phyloP scores from a whole-genome alignment of 164 flowering plant genomes.

The Magnolia changhungtana region DNA sequence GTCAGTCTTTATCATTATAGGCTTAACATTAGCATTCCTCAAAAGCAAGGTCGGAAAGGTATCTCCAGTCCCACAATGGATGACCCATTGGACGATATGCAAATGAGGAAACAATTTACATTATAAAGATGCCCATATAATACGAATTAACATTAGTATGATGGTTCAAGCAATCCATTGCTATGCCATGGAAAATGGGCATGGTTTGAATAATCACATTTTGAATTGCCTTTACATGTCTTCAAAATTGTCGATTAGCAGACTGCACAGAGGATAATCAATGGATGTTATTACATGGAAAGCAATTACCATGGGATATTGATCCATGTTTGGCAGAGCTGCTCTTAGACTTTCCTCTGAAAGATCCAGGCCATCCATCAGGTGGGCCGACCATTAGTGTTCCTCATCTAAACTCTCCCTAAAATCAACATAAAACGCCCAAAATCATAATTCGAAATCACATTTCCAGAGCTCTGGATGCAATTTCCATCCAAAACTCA shows the following conservation, averaged over 20 bases:
- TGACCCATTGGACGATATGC: too few relatives aligned
- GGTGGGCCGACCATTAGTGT: too few relatives aligned
- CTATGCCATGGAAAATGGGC: slow-evolving; percentile 30
- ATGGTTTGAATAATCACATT: slow-evolving; percentile 29
- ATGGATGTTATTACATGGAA: slow-evolving; percentile 69
- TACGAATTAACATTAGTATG: slow-evolving; percentile 41
- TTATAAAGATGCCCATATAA: slow-evolving; percentile 38
- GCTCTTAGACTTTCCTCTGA: slow-evolving; percentile 36
- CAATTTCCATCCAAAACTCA: too few relatives aligned
- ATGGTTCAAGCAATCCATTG: slow-evolving; percentile 53
- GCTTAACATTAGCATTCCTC: too few relatives aligned
- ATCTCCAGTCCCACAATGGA: too few relatives aligned
- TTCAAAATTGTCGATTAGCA: slow-evolving; percentile 56
- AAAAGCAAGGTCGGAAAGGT: too few relatives aligned
- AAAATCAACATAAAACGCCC: too few relatives aligned
- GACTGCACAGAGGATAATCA: slow-evolving; percentile 40
- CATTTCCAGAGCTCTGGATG: too few relatives aligned
- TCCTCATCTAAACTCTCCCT: too few relatives aligned
- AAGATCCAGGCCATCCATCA: slow-evolving; percentile 2
- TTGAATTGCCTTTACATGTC: slow-evolving; percentile 63
- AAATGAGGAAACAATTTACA: too few relatives aligned
- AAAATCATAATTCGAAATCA: too few relatives aligned
- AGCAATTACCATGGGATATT: slow-evolving; percentile 59
- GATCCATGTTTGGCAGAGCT: slow-evolving; percentile 45
- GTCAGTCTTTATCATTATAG: too few relatives aligned